phyloP scores from a whole-genome alignment of 23 red algal species.

The Gracilaria domingensis region DNA sequence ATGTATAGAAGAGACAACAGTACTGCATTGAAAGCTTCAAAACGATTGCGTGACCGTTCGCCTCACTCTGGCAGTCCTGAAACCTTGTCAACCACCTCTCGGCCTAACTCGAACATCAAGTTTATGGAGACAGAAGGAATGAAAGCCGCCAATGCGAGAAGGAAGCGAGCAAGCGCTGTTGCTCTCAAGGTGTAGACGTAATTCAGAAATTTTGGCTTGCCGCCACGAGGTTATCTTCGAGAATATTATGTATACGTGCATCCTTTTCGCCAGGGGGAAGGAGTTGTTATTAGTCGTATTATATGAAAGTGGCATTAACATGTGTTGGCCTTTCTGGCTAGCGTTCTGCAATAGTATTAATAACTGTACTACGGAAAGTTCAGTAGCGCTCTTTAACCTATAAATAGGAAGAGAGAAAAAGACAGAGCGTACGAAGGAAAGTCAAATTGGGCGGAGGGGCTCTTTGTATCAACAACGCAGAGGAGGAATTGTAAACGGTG shows the following conservation, averaged over 20 bases:
- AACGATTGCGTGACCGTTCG: constrained; percentile 4
- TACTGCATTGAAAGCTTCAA: not conserved
- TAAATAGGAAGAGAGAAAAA: too few species aligned
- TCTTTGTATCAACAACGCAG: not conserved
- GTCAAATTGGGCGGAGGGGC: not conserved
- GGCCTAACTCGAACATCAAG: constrained; percentile 12
- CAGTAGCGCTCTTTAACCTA: too few species aligned
- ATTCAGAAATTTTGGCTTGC: not conserved
- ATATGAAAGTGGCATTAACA: too few species aligned
- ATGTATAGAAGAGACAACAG: not conserved
- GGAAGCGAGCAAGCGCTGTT: constrained; percentile 22
- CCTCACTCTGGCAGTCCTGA: not conserved
- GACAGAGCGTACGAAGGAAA: not conserved
- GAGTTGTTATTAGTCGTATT: too few species aligned
- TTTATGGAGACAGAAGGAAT: constrained; percentile 47
- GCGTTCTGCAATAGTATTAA: too few species aligned
- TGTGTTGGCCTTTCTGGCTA: too few species aligned
- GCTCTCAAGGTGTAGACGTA: not conserved
- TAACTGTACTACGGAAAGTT: too few species aligned
- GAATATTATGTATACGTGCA: too few species aligned
- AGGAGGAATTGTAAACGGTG: not conserved
- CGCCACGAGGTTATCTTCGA: too few species aligned
- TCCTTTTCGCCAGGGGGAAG: too few species aligned
- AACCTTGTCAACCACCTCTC: not conserved
- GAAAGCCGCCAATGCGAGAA: constrained; percentile 44